Conservation (phyloP, 495 filamentous ascomycete genomes). For the Echria macrotheca region DNA sequence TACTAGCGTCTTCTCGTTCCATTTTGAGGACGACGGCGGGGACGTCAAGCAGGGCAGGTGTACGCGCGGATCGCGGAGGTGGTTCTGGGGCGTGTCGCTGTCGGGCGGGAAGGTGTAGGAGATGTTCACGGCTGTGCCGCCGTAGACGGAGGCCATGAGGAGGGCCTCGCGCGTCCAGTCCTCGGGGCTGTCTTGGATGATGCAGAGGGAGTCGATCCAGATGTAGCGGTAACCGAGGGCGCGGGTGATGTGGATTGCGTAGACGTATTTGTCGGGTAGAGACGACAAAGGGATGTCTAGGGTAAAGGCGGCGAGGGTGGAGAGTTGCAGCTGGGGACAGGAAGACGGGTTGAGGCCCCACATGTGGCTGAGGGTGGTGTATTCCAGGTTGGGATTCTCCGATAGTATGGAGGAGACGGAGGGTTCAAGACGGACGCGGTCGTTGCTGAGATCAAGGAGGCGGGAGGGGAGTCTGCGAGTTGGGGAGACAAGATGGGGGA, state of each 20-base stretch:
- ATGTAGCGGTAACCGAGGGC: constrained; percentile 10
- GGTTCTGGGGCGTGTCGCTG: not conserved
- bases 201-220: constrained; percentile 10
- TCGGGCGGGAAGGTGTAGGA: constrained; percentile 5
- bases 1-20: not conserved
- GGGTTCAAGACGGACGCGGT: not conserved
- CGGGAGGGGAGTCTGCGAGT: not conserved
- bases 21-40: not conserved
- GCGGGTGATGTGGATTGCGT: constrained; percentile 8
- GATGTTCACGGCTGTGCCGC: constrained; percentile 4
- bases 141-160: constrained; percentile 11
- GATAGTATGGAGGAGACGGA: no score
- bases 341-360: not conserved
- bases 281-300: not conserved
- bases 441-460: constrained; percentile 2
- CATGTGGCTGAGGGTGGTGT: constrained; percentile 43
- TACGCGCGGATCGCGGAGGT: constrained; percentile 6
- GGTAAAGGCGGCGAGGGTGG: not conserved
- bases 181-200: constrained; percentile 7
- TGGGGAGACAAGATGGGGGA: not conserved
- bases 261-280: constrained; percentile 3
- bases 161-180: constrained; percentile 11
- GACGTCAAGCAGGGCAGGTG: not conserved
- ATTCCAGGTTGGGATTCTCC: no score
- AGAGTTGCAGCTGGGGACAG: not conserved